Evolutionary conservation across 2,329 filamentous ascomycete genomes (phyloP).

Genomic region (Xenoacremonium recifei): DNA sequence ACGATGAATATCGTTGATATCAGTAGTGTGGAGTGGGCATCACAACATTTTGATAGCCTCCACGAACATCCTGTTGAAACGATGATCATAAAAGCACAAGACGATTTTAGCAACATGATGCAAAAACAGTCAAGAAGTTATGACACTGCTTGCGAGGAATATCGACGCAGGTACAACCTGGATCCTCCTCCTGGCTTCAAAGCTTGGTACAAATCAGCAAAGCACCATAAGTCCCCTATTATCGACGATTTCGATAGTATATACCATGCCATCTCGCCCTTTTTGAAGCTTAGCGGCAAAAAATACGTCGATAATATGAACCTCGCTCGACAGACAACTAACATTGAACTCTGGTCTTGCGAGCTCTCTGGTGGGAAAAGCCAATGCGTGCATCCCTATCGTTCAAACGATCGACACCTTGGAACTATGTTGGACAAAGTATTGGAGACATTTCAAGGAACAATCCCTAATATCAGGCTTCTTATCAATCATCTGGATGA

Average conservation of each 20-base stretch:
- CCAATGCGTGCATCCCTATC: constrained; percentile 31
- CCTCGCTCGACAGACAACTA: constrained; percentile 16
- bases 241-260: constrained; percentile 52
- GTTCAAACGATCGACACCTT: constrained; percentile 34
- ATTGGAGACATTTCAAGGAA: constrained; percentile 19
- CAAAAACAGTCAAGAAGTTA: constrained; percentile 37
- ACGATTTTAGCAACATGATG: constrained; percentile 29
- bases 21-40: constrained; percentile 7
- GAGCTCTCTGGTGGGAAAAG: constrained; percentile 26
- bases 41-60: constrained; percentile 4
- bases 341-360: constrained; percentile 39
- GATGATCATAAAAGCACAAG: constrained; percentile 27
- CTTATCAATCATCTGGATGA: constrained; percentile 50
- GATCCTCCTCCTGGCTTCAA: constrained; percentile 47
- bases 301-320: constrained; percentile 30
- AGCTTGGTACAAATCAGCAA: constrained; percentile 44
- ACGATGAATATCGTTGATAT: constrained; percentile 27
- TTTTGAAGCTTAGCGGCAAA: constrained; percentile 36
- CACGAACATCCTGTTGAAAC: constrained; percentile 35
- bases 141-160: constrained; percentile 38
- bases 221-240: constrained; percentile 37
- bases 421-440: constrained; percentile 29
- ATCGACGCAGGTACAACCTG: constrained; percentile 39
- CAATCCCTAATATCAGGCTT: constrained; percentile 38
- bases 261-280: constrained; percentile 37